These are phyloP conservation scores for Melocanna baccifera DNA, from an alignment of 176 grass and related monocot species.

Conservation along the genomic window DNA sequence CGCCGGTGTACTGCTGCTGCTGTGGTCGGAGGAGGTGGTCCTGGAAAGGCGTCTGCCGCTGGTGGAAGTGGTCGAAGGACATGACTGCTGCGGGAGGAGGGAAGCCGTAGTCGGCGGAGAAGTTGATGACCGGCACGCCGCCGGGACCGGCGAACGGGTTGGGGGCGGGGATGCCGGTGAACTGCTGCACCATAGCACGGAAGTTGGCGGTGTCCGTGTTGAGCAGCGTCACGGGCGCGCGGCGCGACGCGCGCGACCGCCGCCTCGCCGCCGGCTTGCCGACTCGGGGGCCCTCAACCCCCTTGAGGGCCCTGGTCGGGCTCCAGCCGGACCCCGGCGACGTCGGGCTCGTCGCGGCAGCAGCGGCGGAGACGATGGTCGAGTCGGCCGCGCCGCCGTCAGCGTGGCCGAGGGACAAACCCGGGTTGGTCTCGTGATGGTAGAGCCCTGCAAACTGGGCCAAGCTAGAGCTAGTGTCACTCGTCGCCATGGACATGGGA, in stretches of 20 bases:
- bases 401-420: background rate
- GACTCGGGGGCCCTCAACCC: constrained; percentile 30
- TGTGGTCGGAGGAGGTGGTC: constrained; percentile 36
- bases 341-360: constrained; percentile 11
- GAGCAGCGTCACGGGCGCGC: constrained; percentile 81
- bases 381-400: background rate
- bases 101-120: constrained; percentile 39
- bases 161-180: constrained; percentile 63
- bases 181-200: constrained; percentile 90
- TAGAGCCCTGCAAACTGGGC: constrained; percentile 45
- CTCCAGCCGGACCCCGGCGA: constrained; percentile 18
- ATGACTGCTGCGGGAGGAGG: background rate
- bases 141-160: constrained; percentile 1
- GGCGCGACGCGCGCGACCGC: constrained; percentile 60
- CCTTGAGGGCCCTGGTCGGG: background rate
- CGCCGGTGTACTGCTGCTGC: constrained; percentile 42
- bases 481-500: constrained; percentile 48
- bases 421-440: constrained; percentile 3
- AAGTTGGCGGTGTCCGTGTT: constrained; percentile 93
- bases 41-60: constrained; percentile 27
- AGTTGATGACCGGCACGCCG: constrained; percentile 36
- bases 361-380: background rate
- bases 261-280: constrained; percentile 53
- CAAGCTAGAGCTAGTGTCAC: constrained; percentile 50
- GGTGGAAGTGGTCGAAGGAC: constrained; percentile 43